These are phyloP conservation scores for Hebeloma cylindrosporum DNA, from an alignment of 768 basidiomycete species.

Conservation along the genomic window DNA sequence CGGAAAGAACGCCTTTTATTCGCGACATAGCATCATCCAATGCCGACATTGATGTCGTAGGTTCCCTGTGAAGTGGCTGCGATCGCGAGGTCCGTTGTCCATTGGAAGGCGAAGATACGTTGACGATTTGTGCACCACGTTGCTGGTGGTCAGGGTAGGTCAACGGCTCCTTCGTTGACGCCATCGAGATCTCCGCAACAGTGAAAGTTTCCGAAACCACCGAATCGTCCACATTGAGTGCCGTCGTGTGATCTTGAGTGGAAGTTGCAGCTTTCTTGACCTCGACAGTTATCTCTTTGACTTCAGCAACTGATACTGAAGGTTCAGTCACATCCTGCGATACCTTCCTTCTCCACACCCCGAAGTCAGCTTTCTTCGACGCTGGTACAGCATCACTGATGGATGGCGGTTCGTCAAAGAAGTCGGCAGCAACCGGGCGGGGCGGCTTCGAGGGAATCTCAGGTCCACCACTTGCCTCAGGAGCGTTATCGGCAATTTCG, in stretches of 20 bases:
- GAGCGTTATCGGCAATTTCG: slow-evolving; percentile 21
- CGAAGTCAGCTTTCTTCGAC: slow-evolving; percentile 35
- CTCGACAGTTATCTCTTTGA: slow-evolving; percentile 16
- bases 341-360: slow-evolving; percentile 47
- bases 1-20: slow-evolving; percentile 77
- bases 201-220: slow-evolving; percentile 2
- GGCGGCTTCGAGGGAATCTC: slow-evolving; percentile 27
- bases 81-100: slow-evolving; percentile 37
- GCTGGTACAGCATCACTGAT: slow-evolving; percentile 13
- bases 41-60: slow-evolving; percentile 69
- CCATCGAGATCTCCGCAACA: slow-evolving; percentile 9
- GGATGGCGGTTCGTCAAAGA: slow-evolving; percentile 55
- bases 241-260: neutral
- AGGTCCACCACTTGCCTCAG: slow-evolving; percentile 13
- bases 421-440: slow-evolving; percentile 66
- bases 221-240: slow-evolving; percentile 9
- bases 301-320: slow-evolving; percentile 3
- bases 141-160: slow-evolving; percentile 15
- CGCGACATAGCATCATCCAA: slow-evolving; percentile 83
- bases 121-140: slow-evolving; percentile 22
- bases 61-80: slow-evolving; percentile 46
- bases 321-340: slow-evolving; percentile 19
- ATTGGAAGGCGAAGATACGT: slow-evolving; percentile 23
- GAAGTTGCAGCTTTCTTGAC: slow-evolving; percentile 15
- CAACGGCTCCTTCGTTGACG: slow-evolving; percentile 20